Evolutionary conservation across 306 rosid species (phyloP).

Genomic region (Hylodesmum podocarpum): DNA sequence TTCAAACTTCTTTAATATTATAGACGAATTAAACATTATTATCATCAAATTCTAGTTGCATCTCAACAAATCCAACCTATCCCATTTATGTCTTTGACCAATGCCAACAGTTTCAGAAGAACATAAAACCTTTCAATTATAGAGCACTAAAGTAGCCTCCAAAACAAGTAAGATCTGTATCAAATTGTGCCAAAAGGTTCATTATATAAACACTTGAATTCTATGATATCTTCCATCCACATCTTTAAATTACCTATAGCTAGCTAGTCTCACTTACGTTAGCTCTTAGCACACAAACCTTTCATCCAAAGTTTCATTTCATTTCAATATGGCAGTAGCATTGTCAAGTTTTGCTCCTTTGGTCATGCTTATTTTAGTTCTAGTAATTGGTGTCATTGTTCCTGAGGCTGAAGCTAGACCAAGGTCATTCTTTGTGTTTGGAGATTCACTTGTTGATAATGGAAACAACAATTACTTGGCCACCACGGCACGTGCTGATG

Average conservation of each 20-base stretch:
- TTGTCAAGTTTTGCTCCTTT: slow-evolving; percentile 1
- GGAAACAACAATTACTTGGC: slow-evolving; percentile 76
- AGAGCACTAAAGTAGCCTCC: slow-evolving; percentile 32
- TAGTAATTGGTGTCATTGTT: background rate
- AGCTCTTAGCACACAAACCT: background rate
- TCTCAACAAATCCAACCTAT: background rate
- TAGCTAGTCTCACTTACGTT: background rate
- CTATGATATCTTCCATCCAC: background rate
- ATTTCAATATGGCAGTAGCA: background rate
- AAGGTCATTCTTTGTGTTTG: slow-evolving; percentile 73
- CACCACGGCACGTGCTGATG: slow-evolving; percentile 78
- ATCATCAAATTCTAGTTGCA: background rate
- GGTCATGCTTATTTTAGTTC: background rate
- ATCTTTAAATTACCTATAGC: background rate
- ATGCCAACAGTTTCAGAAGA: background rate
- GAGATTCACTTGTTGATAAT: slow-evolving; percentile 77
- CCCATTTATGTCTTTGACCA: slow-evolving; percentile 9
- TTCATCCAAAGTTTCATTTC: background rate
- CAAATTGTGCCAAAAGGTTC: background rate
- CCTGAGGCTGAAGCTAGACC: slow-evolving; percentile 22
- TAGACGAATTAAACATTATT: background rate
- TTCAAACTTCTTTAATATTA: background rate
- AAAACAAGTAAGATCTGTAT: background rate
- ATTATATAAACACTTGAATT: slow-evolving; percentile 30
- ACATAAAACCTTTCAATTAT: background rate